Conservation (phyloP, 257 asterid genomes). For the Solanum chilense region DNA sequence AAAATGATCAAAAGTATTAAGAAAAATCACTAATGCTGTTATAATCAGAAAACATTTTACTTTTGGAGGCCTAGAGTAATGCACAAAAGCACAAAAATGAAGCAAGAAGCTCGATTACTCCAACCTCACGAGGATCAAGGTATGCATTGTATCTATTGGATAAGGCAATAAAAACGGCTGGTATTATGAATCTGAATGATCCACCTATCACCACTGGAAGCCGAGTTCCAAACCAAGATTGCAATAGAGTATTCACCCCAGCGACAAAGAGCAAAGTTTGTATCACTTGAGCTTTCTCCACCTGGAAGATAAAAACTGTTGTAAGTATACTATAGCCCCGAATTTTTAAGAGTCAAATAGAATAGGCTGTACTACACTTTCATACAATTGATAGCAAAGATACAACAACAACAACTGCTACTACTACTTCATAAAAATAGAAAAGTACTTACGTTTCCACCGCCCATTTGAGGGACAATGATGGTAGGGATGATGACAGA, state of each 20-base stretch:
- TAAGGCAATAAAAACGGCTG: slow-evolving; percentile 57
- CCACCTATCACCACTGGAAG: slow-evolving; percentile 87
- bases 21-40: background rate
- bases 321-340: background rate
- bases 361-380: background rate
- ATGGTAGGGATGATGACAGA: slow-evolving; percentile 74
- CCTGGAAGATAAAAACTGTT: slow-evolving; percentile 16
- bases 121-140: slow-evolving; percentile 44
- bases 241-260: slow-evolving; percentile 76
- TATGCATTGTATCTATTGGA: slow-evolving; percentile 34
- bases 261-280: slow-evolving; percentile 78
- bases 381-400: background rate
- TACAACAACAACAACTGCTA: background rate
- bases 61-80: background rate
- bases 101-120: background rate
- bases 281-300: slow-evolving; percentile 69
- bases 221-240: slow-evolving; percentile 71
- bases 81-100: background rate
- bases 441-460: slow-evolving; percentile 51
- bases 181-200: slow-evolving; percentile 69
- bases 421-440: background rate
- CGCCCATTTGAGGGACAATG: slow-evolving; percentile 94
- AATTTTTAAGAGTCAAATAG: background rate
- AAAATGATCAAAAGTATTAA: background rate
- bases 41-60: background rate